A percentile compares a stretch with the other conserved stretches of the same genome.
Conservation (phyloP, 176 grass and related monocot genomes). For the Zoysia pacifica region DNA sequence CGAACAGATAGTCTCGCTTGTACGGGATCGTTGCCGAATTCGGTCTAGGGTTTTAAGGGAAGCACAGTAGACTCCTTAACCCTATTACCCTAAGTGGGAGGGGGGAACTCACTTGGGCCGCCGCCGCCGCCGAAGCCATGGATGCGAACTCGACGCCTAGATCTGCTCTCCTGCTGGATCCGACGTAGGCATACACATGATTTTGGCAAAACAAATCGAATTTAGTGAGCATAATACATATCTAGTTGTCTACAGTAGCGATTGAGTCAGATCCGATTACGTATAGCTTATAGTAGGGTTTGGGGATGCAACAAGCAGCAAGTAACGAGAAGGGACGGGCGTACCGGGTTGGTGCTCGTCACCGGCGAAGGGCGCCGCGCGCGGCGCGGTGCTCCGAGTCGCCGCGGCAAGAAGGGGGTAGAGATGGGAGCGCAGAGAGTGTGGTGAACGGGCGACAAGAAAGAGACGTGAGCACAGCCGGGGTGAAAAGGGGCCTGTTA, state of each 20-base stretch:
- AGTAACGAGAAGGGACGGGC: neutral
- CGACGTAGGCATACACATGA: neutral
- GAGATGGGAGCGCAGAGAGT: neutral
- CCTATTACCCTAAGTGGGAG: no score
- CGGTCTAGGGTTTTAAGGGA: no score
- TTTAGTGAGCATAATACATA: neutral
- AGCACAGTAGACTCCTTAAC: no score
- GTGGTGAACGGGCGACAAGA: neutral
- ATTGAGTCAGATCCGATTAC: neutral
- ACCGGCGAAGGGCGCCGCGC: neutral
- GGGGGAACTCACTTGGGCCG: conserved; percentile 29
- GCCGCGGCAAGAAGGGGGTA: neutral
- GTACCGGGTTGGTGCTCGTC: neutral
- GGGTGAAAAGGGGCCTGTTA: neutral
- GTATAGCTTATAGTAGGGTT: neutral
- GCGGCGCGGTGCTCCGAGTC: neutral
- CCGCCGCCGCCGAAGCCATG: conserved; percentile 48
- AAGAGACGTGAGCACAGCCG: neutral
- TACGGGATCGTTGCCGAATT: no score
- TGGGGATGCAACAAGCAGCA: neutral
- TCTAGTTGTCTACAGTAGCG: neutral
- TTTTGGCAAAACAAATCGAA: neutral
- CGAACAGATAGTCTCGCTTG: neutral
- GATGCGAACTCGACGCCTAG: conserved; percentile 36
- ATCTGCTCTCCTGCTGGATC: conserved; percentile 28